A percentile compares a stretch with the other conserved stretches of the same genome.
phyloP scores from a whole-genome alignment of 2,329 filamentous ascomycete species.

The Trichocomaceae sp. region DNA sequence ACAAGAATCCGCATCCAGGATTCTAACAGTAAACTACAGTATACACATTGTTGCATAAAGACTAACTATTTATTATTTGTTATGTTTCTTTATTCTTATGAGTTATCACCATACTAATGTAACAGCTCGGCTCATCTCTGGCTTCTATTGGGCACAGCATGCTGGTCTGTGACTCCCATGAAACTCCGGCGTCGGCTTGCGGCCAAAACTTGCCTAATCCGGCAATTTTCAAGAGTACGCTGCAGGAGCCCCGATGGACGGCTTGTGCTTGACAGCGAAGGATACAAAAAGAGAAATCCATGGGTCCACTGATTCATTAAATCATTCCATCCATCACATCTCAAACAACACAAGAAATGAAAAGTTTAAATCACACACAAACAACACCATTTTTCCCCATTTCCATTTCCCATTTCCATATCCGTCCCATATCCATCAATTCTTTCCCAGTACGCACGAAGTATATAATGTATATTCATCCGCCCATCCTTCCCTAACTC shows the following conservation, averaged over 20 bases:
- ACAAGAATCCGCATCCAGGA: too few species aligned
- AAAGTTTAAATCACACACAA: neutral
- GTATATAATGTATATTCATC: neutral
- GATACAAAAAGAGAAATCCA: too few species aligned
- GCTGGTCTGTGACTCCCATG: too few species aligned
- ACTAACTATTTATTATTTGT: too few species aligned
- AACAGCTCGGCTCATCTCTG: too few species aligned
- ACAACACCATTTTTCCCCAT: neutral
- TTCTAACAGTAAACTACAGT: too few species aligned
- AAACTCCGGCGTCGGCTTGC: slow-evolving; percentile 16
- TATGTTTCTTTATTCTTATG: too few species aligned
- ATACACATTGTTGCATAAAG: too few species aligned
- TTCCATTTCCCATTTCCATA: neutral
- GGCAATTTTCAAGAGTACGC: neutral
- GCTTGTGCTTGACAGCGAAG: too few species aligned
- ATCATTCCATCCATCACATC: neutral
- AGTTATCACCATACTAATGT: too few species aligned
- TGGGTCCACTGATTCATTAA: neutral
- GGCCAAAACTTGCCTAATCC: neutral
- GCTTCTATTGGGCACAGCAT: too few species aligned
- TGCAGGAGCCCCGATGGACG: too few species aligned
- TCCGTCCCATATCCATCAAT: neutral
- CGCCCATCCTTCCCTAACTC: neutral
- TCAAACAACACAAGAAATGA: neutral
- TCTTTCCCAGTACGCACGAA: neutral